Percentiles rank a stretch among this genome's conserved stretches.
Evolutionary conservation across 352 stramenopile genomes (phyloP).

Genomic region (Pythium sp.): DNA sequence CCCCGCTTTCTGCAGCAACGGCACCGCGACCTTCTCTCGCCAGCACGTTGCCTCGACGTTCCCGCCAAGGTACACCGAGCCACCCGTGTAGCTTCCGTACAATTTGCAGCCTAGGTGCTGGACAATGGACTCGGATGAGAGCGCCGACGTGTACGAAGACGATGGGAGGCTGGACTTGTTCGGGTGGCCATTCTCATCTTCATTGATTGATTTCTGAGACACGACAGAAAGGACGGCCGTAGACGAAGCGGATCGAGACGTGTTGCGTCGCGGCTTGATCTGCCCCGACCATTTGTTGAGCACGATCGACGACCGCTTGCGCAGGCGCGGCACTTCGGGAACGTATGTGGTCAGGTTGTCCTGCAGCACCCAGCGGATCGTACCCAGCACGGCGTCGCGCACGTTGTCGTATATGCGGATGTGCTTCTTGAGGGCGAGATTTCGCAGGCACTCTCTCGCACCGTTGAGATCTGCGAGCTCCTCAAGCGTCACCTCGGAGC

Average conservation of each 20-base stretch:
- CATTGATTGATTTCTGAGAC: constrained; percentile 25
- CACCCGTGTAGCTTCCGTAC: constrained; percentile 42
- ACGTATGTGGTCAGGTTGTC: constrained; percentile 42
- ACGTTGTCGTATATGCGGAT: constrained; percentile 62
- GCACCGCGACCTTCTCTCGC: constrained; percentile 72
- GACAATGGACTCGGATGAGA: constrained; percentile 29
- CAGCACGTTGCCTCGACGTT: constrained; percentile 72
- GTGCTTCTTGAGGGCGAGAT: constrained; percentile 46
- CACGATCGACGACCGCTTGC: constrained; percentile 78
- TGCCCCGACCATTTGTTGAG: constrained; percentile 68
- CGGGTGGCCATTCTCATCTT: constrained; percentile 25
- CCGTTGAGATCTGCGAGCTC: constrained; percentile 84
- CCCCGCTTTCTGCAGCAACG: constrained; percentile 60
- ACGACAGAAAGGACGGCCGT: constrained; percentile 46
- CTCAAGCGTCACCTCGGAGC: constrained; percentile 38
- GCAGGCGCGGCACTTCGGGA: constrained; percentile 45
- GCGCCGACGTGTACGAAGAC: constrained; percentile 10
- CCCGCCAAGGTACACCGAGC: constrained; percentile 72
- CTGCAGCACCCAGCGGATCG: constrained; percentile 49
- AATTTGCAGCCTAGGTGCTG: constrained; percentile 42
- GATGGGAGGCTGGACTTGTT: constrained; percentile 1
- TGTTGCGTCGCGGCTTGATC: constrained; percentile 39
- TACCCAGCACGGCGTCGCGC: constrained; percentile 35
- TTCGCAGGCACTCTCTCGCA: constrained; percentile 71
- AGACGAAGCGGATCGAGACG: constrained; percentile 65